phyloP scores from a whole-genome alignment of 768 basidiomycete species.

The Naganishia vishniacii region DNA sequence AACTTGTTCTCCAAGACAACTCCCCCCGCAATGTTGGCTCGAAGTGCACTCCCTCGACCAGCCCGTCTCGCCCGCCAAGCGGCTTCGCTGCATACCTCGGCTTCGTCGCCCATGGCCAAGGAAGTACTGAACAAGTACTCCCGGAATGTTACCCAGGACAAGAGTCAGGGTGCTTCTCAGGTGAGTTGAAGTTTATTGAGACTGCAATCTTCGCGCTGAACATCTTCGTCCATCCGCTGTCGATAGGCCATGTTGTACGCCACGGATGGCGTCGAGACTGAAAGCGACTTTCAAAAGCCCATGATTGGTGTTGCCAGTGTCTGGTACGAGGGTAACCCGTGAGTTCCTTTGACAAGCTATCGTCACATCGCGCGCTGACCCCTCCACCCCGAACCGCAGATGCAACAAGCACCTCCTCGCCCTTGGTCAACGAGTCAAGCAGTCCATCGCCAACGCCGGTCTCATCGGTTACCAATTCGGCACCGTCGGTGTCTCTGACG shows the following conservation, averaged over 20 bases:
- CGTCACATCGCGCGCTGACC: background rate
- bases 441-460: constrained; percentile 62
- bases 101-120: constrained; percentile 14
- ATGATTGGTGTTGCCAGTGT: constrained; percentile 98
- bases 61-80: constrained; percentile 14
- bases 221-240: background rate
- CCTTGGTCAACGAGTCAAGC: constrained; percentile 79
- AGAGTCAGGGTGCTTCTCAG: constrained; percentile 93
- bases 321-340: constrained; percentile 99
- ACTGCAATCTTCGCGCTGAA: no score
- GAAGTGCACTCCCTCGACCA: constrained; percentile 10
- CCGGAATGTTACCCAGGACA: constrained; percentile 76
- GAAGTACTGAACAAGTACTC: constrained; percentile 61
- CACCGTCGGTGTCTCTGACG: constrained; percentile 94
- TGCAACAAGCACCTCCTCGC: constrained; percentile 91
- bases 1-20: background rate
- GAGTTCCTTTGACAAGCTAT: constrained; percentile 48
- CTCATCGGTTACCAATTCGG: constrained; percentile 96
- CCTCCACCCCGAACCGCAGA: constrained; percentile 51
- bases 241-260: constrained; percentile 85
- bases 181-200: constrained; percentile 49
- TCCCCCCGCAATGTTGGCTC: constrained; percentile 9
- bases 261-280: constrained; percentile 78
- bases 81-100: constrained; percentile 19
- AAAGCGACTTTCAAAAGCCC: constrained; percentile 84